A percentile compares a stretch with the other conserved stretches of the same genome.
phyloP scores from a whole-genome alignment of 306 rosid species.

The Gillenia trifoliata region DNA sequence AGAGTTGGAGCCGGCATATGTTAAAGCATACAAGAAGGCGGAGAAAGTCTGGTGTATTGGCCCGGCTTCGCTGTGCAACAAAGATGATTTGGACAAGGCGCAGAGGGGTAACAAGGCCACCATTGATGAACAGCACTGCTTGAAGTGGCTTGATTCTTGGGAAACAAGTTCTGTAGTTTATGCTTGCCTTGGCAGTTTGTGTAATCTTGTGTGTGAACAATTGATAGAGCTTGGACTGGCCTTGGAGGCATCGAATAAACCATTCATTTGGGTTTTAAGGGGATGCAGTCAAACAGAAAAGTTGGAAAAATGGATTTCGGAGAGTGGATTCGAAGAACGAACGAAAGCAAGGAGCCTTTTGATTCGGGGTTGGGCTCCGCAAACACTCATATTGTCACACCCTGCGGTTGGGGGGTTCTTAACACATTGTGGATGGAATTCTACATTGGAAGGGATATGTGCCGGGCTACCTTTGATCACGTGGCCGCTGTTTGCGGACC shows the following conservation, averaged over 20 bases:
- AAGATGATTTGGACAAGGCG: slow-evolving; percentile 33
- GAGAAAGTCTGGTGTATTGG: slow-evolving; percentile 32
- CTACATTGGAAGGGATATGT: slow-evolving; percentile 21
- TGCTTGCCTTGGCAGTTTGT: slow-evolving; percentile 63
- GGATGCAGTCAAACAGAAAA: slow-evolving; percentile 24
- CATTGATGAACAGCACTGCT: slow-evolving; percentile 25
- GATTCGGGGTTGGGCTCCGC: slow-evolving; percentile 78
- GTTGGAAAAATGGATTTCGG: slow-evolving; percentile 41
- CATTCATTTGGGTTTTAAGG: slow-evolving; percentile 69
- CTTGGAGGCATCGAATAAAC: slow-evolving; percentile 45
- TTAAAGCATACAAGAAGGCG: slow-evolving; percentile 7
- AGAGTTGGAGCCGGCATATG: slow-evolving; percentile 23
- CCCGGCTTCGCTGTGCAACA: slow-evolving; percentile 43
- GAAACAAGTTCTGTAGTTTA: slow-evolving; percentile 38
- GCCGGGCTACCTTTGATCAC: slow-evolving; percentile 39
- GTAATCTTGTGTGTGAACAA: slow-evolving; percentile 34
- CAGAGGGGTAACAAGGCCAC: slow-evolving; percentile 52
- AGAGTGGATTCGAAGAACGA: slow-evolving; percentile 43
- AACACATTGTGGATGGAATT: slow-evolving; percentile 39
- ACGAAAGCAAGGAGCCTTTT: slow-evolving; percentile 39
- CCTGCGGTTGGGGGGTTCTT: slow-evolving; percentile 32
- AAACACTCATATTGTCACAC: slow-evolving; percentile 50
- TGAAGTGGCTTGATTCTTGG: slow-evolving; percentile 49
- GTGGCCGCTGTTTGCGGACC: slow-evolving; percentile 38
- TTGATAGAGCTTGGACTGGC: slow-evolving; percentile 51